These are phyloP conservation scores for Aspergillus sojae DNA, from an alignment of 2,329 filamentous ascomycete species.

Conservation along the genomic window DNA sequence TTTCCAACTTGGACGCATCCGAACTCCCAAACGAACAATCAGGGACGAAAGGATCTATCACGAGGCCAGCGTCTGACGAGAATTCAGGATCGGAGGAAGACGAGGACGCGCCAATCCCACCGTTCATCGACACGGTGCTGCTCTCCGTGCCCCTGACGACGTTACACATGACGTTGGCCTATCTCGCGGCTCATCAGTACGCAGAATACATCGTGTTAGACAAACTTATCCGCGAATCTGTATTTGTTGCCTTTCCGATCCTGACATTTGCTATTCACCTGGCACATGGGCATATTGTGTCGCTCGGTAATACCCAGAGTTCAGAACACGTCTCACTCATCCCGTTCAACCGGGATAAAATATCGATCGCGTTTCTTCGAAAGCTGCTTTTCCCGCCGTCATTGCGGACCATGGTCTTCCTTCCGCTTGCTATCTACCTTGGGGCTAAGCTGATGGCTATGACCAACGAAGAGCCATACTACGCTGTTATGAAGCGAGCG, in stretches of 20 bases:
- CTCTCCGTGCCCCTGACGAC: conserved; percentile 46
- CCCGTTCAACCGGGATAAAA: conserved; percentile 29
- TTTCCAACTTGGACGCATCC: conserved; percentile 28
- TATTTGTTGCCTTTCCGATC: conserved; percentile 44
- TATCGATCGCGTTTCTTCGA: conserved; percentile 30
- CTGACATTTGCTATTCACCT: conserved; percentile 49
- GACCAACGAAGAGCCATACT: conserved; percentile 78
- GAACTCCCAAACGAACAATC: conserved; percentile 22
- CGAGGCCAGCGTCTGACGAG: not conserved
- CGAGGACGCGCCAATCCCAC: conserved; percentile 31
- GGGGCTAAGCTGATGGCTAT: conserved; percentile 82
- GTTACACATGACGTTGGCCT: conserved; percentile 49
- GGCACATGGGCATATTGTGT: conserved; percentile 47
- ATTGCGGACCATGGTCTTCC: conserved; percentile 35
- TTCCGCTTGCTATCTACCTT: conserved; percentile 34
- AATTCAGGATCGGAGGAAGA: not conserved
- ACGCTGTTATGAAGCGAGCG: conserved; percentile 87
- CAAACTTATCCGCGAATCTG: conserved; percentile 38
- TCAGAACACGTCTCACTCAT: conserved; percentile 26
- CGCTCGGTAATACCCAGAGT: conserved; percentile 23
- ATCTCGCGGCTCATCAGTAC: conserved; percentile 51
- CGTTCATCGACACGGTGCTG: conserved; percentile 48
- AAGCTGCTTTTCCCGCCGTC: conserved; percentile 38
- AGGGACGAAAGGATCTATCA: not conserved
- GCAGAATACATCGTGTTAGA: conserved; percentile 39